Evolutionary conservation across 345 rosid genomes (phyloP).

Genomic region (Populus euphratica): DNA sequence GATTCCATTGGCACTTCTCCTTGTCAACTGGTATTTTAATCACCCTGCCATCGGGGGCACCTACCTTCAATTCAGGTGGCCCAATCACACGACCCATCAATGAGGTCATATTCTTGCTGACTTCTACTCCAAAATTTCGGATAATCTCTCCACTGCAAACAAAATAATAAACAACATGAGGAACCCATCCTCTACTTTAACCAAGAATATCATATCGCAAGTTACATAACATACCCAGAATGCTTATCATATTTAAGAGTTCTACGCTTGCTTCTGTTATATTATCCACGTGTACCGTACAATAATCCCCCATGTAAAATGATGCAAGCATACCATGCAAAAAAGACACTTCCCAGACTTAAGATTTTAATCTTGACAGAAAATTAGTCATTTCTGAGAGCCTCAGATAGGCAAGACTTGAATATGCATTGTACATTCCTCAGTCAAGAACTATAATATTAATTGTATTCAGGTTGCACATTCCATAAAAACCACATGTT

Average conservation of each 20-base stretch:
- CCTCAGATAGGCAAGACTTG: not conserved
- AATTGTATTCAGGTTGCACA: not conserved
- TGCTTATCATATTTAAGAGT: not conserved
- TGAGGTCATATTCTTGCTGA: constrained; percentile 55
- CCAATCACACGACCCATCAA: constrained; percentile 68
- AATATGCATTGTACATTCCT: not conserved
- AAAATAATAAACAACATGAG: not conserved
- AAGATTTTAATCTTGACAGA: not conserved
- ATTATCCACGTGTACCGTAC: not conserved
- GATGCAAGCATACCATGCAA: not conserved
- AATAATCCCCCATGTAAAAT: not conserved
- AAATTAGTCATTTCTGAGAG: not conserved
- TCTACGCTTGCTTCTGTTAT: not conserved
- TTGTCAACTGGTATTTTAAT: constrained; percentile 44
- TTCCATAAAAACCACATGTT: not conserved
- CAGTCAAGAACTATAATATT: not conserved
- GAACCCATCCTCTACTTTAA: not conserved
- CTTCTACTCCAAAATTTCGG: constrained; percentile 61
- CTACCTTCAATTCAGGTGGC: constrained; percentile 65
- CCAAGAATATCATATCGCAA: not conserved
- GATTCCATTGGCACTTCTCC: constrained; percentile 75
- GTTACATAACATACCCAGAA: not conserved
- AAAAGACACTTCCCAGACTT: not conserved
- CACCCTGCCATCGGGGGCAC: constrained; percentile 33
- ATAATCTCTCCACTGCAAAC: constrained; percentile 54